Conservation (phyloP, 306 rosid species). For the Spatholobus suberectus region DNA sequence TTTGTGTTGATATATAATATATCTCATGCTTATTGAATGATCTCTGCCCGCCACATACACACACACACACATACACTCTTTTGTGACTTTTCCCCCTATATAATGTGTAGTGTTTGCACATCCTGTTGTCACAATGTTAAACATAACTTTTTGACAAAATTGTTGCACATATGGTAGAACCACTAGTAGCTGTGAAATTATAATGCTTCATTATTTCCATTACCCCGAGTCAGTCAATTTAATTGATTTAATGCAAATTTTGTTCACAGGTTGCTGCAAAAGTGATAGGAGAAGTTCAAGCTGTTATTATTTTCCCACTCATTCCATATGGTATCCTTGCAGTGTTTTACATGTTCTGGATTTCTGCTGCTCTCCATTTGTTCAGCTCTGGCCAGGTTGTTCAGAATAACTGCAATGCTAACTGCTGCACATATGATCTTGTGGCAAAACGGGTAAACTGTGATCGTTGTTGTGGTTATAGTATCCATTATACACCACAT, state of each 20-base stretch:
- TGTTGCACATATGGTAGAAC: neutral
- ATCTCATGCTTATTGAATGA: neutral
- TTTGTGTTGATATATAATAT: neutral
- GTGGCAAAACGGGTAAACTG: slow-evolving; percentile 77
- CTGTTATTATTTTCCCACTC: slow-evolving; percentile 85
- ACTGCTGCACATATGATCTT: slow-evolving; percentile 93
- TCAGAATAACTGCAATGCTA: slow-evolving; percentile 84
- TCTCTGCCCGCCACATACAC: neutral
- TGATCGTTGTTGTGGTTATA: slow-evolving; percentile 88
- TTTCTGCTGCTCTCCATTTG: slow-evolving; percentile 90
- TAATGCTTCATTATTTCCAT: slow-evolving; percentile 10
- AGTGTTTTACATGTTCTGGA: slow-evolving; percentile 94
- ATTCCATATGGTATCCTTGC: slow-evolving; percentile 81
- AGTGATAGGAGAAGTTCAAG: slow-evolving; percentile 97
- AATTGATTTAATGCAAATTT: slow-evolving; percentile 21
- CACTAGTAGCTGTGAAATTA: neutral
- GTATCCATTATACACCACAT: slow-evolving; percentile 89
- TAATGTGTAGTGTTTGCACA: neutral
- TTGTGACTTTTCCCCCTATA: neutral
- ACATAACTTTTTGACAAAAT: neutral
- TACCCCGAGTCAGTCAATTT: slow-evolving; percentile 4
- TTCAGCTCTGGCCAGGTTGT: slow-evolving; percentile 92
- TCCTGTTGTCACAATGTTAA: slow-evolving; percentile 12
- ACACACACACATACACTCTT: neutral
- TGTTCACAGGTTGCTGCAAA: slow-evolving; percentile 90